Base-by-base conservation (phyloP, 768 basidiomycete genomes). In the Lyophyllum semitale region DNA sequence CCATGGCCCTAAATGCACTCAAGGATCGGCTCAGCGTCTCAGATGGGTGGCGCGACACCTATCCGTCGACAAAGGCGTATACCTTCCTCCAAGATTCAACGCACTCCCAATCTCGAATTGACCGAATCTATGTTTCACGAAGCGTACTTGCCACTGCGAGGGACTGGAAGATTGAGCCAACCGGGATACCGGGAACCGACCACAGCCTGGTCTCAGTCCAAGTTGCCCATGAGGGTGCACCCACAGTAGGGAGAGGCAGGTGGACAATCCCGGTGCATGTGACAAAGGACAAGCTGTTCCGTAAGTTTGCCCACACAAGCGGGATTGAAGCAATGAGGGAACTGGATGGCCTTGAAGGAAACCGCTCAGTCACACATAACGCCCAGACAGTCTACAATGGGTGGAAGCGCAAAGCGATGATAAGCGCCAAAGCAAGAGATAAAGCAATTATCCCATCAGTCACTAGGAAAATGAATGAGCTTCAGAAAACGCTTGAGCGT, bases 41-140 rank as follows among this genome's bases (percentile, higher is more conserved):
- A 0, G 75, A 76, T 54, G 70, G 74, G 0, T 78, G 75, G 74
- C 26, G 73, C 38, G n/a, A 44, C 0, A 59, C 58, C 7, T 56
- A 63, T 62, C 69, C 69, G 0, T 9, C 23, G 17, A 26, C 2
- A 6, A 43, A 43, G 15, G 42, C 13, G 2, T 47, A 47, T 27
- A 47, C 45, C 3, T 25, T 47, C 12, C 45, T 47, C 15, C 45
- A 29, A n/a, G 22, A 23, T 30, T 27, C 45, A 2, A 30, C 45
- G 4, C 4, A 27, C 8, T 17, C 29, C 9, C 45, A 47, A 47
- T 47, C 45, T 3, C 45, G 45, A 27, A 5, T 47, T n/a, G 45
- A 47, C 45, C 27, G 29, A 18, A 47, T 47, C n/a, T 47, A 47
- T 30, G 45, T 23, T 9, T 7, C 45, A 8, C 6, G 32, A 1